phyloP scores from a whole-genome alignment of 2,329 filamentous ascomycete species.

The Fusarium humuli region DNA sequence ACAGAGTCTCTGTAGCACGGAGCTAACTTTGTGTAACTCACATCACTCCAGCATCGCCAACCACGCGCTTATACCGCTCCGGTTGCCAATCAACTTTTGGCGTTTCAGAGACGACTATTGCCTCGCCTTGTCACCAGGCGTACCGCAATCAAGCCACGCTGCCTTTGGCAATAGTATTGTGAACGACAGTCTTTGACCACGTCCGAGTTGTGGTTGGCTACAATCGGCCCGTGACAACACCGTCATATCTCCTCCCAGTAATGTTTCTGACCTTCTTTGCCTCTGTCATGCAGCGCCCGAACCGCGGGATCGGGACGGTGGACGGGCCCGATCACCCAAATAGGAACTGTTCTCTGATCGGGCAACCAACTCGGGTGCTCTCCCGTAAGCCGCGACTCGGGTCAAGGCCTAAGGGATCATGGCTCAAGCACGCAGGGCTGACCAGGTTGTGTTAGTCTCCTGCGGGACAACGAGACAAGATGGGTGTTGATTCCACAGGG shows the following conservation, averaged over 20 bases:
- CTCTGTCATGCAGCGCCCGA: slow-evolving; percentile 31
- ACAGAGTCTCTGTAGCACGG: slow-evolving; percentile 13
- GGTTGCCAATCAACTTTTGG: slow-evolving; percentile 7
- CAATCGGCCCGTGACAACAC: slow-evolving; percentile 30
- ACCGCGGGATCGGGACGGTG: slow-evolving; percentile 32
- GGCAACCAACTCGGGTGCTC: slow-evolving; percentile 24
- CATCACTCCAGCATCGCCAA: slow-evolving; percentile 21
- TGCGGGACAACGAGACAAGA: slow-evolving; percentile 7
- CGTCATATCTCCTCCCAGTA: not conserved
- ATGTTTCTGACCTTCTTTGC: slow-evolving; percentile 18
- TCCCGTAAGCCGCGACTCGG: slow-evolving; percentile 4
- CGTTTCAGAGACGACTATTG: slow-evolving; percentile 7
- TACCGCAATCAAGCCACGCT: slow-evolving; percentile 19
- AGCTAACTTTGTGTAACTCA: slow-evolving; percentile 23
- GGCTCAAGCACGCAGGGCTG: slow-evolving; percentile 22
- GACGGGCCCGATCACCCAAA: slow-evolving; percentile 27
- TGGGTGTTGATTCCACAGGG: not conserved
- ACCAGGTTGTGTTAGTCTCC: slow-evolving; percentile 13
- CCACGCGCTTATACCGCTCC: slow-evolving; percentile 7
- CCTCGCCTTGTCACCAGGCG: slow-evolving; percentile 1
- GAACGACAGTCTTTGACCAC: not conserved
- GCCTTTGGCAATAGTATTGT: not conserved
- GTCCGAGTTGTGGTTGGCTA: slow-evolving; percentile 8
- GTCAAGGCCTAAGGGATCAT: not conserved
- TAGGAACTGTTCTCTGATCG: slow-evolving; percentile 1